Conservation (phyloP, 495 filamentous ascomycete species). For the Jackrogersella multiformis region DNA sequence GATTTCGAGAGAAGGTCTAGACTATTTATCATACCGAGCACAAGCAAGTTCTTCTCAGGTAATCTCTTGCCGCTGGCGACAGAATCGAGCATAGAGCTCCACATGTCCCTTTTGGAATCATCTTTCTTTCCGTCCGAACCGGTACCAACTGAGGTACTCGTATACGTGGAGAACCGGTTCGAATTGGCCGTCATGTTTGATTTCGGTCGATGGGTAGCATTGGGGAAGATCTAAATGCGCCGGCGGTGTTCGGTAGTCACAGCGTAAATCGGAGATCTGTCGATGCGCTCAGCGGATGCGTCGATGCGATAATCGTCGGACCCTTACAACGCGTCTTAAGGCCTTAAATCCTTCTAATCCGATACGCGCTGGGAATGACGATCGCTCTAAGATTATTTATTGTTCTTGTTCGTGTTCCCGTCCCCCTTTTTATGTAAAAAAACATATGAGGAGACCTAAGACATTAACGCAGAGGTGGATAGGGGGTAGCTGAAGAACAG, state of each 20-base stretch:
- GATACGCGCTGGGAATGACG: conserved; percentile 36
- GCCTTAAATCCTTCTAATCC: not conserved
- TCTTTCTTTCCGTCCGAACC: conserved; percentile 63
- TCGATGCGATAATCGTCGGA: conserved; percentile 22
- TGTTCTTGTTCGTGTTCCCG: conserved; percentile 3
- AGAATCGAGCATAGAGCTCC: conserved; percentile 90
- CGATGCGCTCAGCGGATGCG: conserved; percentile 9
- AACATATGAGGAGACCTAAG: conserved; percentile 14
- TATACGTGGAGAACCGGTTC: conserved; percentile 65
- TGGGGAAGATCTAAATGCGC: conserved; percentile 28
- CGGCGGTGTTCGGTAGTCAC: not conserved
- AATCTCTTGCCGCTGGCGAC: conserved; percentile 90
- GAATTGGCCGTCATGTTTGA: conserved; percentile 64
- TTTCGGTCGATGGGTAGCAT: conserved; percentile 40
- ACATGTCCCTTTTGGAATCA: conserved; percentile 86
- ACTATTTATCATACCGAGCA: conserved; percentile 71
- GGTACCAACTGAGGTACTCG: conserved; percentile 56
- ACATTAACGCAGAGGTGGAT: not conserved
- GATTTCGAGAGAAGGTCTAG: conserved; percentile 18
- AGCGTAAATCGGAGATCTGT: conserved; percentile 15
- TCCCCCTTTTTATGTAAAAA: conserved; percentile 12
- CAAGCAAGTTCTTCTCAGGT: conserved; percentile 89
- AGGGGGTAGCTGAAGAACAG: conserved; percentile 1
- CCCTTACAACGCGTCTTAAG: conserved; percentile 43
- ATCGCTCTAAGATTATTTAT: conserved; percentile 9